Conservation (phyloP, 2,329 filamentous ascomycete species). For the Penicillium sp. region DNA sequence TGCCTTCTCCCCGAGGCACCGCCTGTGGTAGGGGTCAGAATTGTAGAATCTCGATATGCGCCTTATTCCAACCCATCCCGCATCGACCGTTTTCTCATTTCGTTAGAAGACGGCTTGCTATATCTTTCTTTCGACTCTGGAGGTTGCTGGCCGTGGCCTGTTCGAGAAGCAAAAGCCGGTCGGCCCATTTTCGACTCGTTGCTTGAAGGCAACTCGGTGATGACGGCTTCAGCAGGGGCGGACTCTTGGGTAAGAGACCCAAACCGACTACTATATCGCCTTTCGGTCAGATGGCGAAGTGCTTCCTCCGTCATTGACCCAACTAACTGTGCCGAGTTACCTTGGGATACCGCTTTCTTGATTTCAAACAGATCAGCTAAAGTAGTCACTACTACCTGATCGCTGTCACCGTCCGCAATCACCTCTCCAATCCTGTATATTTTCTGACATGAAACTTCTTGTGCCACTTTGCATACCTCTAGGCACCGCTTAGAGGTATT, state of each 20-base stretch:
- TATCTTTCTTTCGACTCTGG: neutral
- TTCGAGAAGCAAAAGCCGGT: neutral
- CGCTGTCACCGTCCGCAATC: constrained; percentile 32
- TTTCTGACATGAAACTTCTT: no score
- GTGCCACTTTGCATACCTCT: no score
- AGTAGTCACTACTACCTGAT: constrained; percentile 42
- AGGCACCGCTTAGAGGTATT: no score
- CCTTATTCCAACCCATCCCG: neutral
- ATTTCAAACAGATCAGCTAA: constrained; percentile 47
- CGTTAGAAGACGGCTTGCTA: neutral
- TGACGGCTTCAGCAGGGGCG: neutral
- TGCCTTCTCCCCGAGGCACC: no score
- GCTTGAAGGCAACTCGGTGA: neutral
- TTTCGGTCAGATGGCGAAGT: constrained; percentile 28
- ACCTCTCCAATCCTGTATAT: constrained; percentile 34
- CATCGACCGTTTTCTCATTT: neutral
- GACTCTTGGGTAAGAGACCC: neutral
- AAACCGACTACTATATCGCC: constrained; percentile 34
- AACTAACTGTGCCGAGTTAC: constrained; percentile 39
- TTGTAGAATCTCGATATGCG: no score
- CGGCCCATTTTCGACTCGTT: neutral
- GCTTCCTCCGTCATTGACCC: constrained; percentile 38
- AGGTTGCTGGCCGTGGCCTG: neutral
- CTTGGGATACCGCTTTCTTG: constrained; percentile 38
- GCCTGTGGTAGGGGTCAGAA: no score